Percentiles rank a stretch among this genome's conserved stretches.
Evolutionary conservation across 2,329 filamentous ascomycete genomes (phyloP).

Genomic region (Hawksworthiomyces lignivorus): DNA sequence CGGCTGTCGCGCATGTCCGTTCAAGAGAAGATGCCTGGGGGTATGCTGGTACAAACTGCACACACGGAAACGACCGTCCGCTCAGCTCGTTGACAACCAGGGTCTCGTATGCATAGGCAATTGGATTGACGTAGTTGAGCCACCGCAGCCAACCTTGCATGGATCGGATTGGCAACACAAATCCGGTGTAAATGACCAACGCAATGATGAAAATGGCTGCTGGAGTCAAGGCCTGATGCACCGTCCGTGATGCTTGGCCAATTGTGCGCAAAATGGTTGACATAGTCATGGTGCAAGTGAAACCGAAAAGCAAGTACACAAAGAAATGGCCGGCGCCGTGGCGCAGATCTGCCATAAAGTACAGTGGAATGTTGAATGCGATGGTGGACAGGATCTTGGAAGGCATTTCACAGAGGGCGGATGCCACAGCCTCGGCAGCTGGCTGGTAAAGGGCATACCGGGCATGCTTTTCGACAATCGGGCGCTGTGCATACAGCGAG

Average conservation of each 20-base stretch:
- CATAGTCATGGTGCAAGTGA: conserved; percentile 67
- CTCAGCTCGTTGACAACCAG: conserved; percentile 80
- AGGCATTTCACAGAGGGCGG: conserved; percentile 78
- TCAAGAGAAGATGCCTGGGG: conserved; percentile 25
- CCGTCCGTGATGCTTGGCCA: conserved; percentile 63
- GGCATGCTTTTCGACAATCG: conserved; percentile 84
- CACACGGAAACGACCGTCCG: conserved; percentile 49
- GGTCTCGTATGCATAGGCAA: conserved; percentile 72
- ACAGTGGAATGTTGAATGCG: conserved; percentile 70
- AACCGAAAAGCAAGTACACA: conserved; percentile 72
- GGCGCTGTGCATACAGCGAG: conserved; percentile 78
- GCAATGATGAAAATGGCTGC: conserved; percentile 54
- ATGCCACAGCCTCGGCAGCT: conserved; percentile 74
- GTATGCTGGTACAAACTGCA: conserved; percentile 38
- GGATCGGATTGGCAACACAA: conserved; percentile 53
- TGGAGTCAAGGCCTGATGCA: conserved; percentile 55
- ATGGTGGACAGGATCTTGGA: conserved; percentile 71
- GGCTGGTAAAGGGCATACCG: conserved; percentile 93
- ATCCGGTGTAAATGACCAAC: conserved; percentile 64
- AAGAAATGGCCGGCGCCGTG: conserved; percentile 72
- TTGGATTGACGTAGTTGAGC: conserved; percentile 73
- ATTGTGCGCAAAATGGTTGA: conserved; percentile 81
- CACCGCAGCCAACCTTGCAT: conserved; percentile 76
- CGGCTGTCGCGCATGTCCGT: conserved; percentile 50
- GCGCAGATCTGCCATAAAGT: conserved; percentile 80